Evolutionary conservation across 495 filamentous ascomycete species (phyloP), one percentile per base, ranked within the genome.

Genomic region (Penicillium malachiteum): DNA sequence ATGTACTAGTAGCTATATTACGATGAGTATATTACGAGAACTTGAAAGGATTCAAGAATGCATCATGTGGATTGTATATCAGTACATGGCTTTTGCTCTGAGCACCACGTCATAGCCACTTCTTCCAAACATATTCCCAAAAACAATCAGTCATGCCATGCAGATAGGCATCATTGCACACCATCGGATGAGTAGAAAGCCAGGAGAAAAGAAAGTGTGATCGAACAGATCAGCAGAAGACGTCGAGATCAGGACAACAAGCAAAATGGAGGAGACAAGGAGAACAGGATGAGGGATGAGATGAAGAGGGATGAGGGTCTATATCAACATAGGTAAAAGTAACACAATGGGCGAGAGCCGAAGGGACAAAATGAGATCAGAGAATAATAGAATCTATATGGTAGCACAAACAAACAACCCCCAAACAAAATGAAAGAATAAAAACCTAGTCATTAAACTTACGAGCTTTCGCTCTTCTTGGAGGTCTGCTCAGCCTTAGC

Each of bases 401-500:
- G 38, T 32, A 45, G 21, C 45, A 26, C 53, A 59, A 50, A 42
- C 44, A 46, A 37, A 35, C 30, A 39, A 45, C 16, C 48, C 42
- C 42, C 50, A 41, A 41, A 54, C 8, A 13, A 26, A 14, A 21
- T 35, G 17, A 52, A 30, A 35, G 35, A 61, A 43, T 14, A 31
- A 13, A 51, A 57, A 58, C 33, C 50, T 13, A 56, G 50, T 38
- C 43, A 60, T 60, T 43, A 50, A 12, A 26, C 33, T 30, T 69
- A 69, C 42, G 56, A 66, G 54, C 58, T 62, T 48, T 63, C 53
- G 50, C 52, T 50, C 41, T 61, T 59, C 65, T 76, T 68, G 10
- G 48, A 16, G 47, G 64, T 55, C 56, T 74, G 54, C 35, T 70
- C 76, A 17, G 56, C 71, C 50, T 70, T 68, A 11, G 60, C 63